Percentiles rank a stretch among this genome's conserved stretches.
Conservation (phyloP, 2,329 filamentous ascomycete genomes). For the Coniella vitis region DNA sequence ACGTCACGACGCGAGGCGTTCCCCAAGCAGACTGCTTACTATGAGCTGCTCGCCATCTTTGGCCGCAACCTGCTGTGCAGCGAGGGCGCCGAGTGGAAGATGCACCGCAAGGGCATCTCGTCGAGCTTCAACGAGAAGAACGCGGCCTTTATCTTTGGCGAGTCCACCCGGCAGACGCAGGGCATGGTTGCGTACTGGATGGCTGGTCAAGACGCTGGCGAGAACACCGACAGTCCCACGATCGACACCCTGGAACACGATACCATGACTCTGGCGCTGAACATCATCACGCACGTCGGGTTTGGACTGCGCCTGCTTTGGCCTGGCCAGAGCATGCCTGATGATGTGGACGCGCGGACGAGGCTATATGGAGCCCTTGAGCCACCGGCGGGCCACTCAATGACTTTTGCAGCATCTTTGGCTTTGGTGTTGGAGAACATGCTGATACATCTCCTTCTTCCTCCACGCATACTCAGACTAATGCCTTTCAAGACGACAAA, state of each 20-base stretch:
- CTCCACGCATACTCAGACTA: slow-evolving; percentile 47
- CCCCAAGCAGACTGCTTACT: slow-evolving; percentile 58
- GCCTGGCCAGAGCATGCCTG: slow-evolving; percentile 52
- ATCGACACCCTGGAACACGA: slow-evolving; percentile 54
- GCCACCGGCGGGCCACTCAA: slow-evolving; percentile 45
- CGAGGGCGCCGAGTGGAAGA: slow-evolving; percentile 63
- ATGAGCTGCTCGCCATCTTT: slow-evolving; percentile 55
- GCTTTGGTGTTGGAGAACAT: slow-evolving; percentile 57
- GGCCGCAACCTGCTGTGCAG: slow-evolving; percentile 66
- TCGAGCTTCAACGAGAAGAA: slow-evolving; percentile 73
- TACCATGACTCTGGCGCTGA: slow-evolving; percentile 54
- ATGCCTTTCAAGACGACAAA: slow-evolving; percentile 2
- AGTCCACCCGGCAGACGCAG: slow-evolving; percentile 56
- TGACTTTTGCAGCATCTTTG: slow-evolving; percentile 61
- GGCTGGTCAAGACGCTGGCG: too few species aligned
- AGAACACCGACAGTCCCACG: slow-evolving; percentile 36
- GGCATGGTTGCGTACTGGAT: slow-evolving; percentile 56
- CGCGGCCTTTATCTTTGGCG: slow-evolving; percentile 56
- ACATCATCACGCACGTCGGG: slow-evolving; percentile 59
- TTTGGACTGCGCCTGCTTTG: slow-evolving; percentile 58
- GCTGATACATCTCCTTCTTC: slow-evolving; percentile 53
- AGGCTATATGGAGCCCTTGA: slow-evolving; percentile 42
- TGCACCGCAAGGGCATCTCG: slow-evolving; percentile 65
- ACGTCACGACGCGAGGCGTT: slow-evolving; percentile 62
- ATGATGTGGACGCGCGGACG: slow-evolving; percentile 35